Evolutionary conservation across 2,329 filamentous ascomycete genomes (phyloP).

Genomic region (Coniochaeta hoffmannii): DNA sequence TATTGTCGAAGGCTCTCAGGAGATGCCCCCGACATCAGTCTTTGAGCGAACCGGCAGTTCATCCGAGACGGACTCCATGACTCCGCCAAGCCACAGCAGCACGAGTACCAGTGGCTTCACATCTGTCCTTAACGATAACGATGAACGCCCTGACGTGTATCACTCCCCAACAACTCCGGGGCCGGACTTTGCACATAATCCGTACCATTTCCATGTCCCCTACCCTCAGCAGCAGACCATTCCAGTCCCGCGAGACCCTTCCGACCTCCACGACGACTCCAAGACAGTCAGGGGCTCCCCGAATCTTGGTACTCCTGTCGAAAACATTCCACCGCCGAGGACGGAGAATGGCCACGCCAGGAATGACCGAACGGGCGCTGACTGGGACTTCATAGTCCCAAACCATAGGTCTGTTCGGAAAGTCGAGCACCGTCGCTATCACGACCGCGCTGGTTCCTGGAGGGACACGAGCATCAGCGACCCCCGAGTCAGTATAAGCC

Average conservation of each 20-base stretch:
- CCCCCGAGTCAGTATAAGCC: constrained; percentile 32
- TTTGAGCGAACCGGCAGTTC: constrained; percentile 43
- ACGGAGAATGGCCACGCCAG: constrained; percentile 3
- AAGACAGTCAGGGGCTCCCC: constrained; percentile 21
- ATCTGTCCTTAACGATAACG: constrained; percentile 8
- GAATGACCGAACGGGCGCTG: constrained; percentile 5
- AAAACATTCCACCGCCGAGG: constrained; percentile 5
- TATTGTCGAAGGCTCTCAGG: constrained; percentile 25
- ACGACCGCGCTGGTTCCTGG: constrained; percentile 36
- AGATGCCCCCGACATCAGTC: constrained; percentile 32
- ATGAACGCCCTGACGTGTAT: constrained; percentile 18
- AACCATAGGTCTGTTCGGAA: constrained; percentile 33
- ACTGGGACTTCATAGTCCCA: constrained; percentile 17
- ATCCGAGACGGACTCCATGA: constrained; percentile 39
- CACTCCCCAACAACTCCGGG: constrained; percentile 22
- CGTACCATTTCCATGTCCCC: constrained; percentile 29
- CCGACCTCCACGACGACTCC: constrained; percentile 19
- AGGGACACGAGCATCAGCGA: constrained; percentile 31
- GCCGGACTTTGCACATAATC: constrained; percentile 19
- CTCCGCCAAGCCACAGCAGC: constrained; percentile 27
- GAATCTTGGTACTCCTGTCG: constrained; percentile 5
- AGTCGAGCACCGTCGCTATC: constrained; percentile 31
- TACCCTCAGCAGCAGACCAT: constrained; percentile 22
- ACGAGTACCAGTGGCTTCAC: constrained; percentile 11
- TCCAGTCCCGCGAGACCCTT: constrained; percentile 14